These are phyloP conservation scores for Elsinoe necatrix DNA, from an alignment of 2,329 filamentous ascomycete genomes.

Conservation along the genomic window DNA sequence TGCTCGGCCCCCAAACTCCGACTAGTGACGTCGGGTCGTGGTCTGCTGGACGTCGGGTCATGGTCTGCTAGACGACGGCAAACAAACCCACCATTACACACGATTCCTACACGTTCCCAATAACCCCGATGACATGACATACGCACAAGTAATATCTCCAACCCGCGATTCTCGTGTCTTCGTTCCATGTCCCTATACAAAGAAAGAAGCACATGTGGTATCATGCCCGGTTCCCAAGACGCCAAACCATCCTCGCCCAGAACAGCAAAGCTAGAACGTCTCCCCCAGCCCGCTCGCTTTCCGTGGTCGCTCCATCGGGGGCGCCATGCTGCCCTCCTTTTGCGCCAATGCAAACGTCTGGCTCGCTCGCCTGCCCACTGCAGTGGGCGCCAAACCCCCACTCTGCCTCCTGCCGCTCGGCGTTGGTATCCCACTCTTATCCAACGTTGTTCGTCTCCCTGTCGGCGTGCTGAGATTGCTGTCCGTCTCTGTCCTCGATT, in stretches of 20 bases:
- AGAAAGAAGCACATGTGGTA: constrained; percentile 1
- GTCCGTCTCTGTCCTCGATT: constrained; percentile 18
- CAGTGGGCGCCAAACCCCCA: constrained; percentile 24
- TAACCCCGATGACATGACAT: neutral
- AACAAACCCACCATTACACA: neutral
- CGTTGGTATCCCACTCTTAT: constrained; percentile 43
- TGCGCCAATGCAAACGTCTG: constrained; percentile 13
- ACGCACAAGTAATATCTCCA: neutral
- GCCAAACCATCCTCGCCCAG: neutral
- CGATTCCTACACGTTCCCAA: neutral
- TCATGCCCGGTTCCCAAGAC: constrained; percentile 12
- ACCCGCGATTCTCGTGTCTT: neutral
- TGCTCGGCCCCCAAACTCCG: neutral
- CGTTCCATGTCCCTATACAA: neutral
- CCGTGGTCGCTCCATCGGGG: constrained; percentile 15
- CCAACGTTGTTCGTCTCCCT: constrained; percentile 35
- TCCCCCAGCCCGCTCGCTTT: constrained; percentile 28
- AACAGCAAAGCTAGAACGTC: constrained; percentile 22
- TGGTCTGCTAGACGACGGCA: neutral
- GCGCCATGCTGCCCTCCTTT: constrained; percentile 16
- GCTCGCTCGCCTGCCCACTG: constrained; percentile 16
- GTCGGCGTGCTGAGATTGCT: constrained; percentile 31
- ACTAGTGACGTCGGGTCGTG: neutral
- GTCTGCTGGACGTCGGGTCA: too few relatives aligned
- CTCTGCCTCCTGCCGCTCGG: constrained; percentile 46